phyloP scores from a whole-genome alignment of 129 eudicot genomes.

The Centrapalus pauciflorus region DNA sequence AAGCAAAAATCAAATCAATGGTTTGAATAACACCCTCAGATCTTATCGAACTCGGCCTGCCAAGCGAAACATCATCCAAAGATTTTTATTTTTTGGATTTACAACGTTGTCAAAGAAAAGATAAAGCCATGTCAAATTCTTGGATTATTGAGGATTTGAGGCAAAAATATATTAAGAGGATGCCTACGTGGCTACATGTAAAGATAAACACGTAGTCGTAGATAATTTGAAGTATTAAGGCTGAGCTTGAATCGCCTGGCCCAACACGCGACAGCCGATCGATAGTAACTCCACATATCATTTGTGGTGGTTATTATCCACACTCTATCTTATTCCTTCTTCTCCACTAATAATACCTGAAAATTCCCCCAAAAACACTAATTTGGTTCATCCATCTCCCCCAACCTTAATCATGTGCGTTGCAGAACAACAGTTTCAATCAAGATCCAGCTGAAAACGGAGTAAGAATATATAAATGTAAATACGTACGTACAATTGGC shows the following conservation, averaged over 20 bases:
- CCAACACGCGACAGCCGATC: slow-evolving; percentile 12
- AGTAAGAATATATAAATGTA: slow-evolving; percentile 10
- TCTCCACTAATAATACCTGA: slow-evolving; percentile 70
- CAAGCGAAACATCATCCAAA: too few species aligned
- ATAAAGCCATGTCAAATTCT: too few species aligned
- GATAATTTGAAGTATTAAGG: too few species aligned
- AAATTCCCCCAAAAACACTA: slow-evolving; percentile 20
- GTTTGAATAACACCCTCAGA: too few species aligned
- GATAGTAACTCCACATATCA: slow-evolving; percentile 25
- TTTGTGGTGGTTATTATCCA: slow-evolving; percentile 46
- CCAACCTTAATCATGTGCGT: slow-evolving; percentile 9
- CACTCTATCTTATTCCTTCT: slow-evolving; percentile 16
- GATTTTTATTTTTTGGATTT: too few species aligned
- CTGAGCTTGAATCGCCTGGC: too few species aligned
- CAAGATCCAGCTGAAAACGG: slow-evolving; percentile 19
- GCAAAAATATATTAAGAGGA: too few species aligned
- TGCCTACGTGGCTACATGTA: not conserved
- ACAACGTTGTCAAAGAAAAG: too few species aligned
- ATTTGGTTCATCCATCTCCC: not conserved
- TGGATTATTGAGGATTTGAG: too few species aligned
- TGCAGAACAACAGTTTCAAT: slow-evolving; percentile 13
- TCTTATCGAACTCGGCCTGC: too few species aligned
- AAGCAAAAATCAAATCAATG: too few species aligned
- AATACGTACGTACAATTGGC: slow-evolving; percentile 5
- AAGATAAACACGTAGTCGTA: too few species aligned